A percentile compares a stretch with the other conserved stretches of the same genome.
Evolutionary conservation across 768 basidiomycete species (phyloP).

Genomic region (Boletellus emodensis): DNA sequence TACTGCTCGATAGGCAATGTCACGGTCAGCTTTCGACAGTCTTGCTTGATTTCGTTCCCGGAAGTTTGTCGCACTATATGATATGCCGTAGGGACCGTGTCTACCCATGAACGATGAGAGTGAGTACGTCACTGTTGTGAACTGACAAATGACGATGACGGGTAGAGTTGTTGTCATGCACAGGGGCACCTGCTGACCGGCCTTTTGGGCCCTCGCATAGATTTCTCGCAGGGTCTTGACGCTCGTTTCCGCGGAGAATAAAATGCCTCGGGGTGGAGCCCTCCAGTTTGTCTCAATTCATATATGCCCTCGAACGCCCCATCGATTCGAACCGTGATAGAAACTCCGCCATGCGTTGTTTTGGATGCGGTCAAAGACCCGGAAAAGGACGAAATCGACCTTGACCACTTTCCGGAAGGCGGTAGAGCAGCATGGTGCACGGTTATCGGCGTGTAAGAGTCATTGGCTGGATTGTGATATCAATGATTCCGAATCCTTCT

Average conservation of each 20-base stretch:
- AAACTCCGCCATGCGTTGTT: background rate
- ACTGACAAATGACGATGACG: too few relatives aligned
- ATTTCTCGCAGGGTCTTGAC: too few relatives aligned
- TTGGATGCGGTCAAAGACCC: background rate
- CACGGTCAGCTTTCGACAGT: too few relatives aligned
- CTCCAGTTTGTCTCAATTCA: background rate
- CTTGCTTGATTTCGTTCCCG: too few relatives aligned
- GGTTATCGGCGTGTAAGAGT: slow-evolving; percentile 22
- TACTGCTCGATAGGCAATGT: too few relatives aligned
- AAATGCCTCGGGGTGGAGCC: background rate
- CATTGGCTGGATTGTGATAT: background rate
- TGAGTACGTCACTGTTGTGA: too few relatives aligned
- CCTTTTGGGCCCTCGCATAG: too few relatives aligned
- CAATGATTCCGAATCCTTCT: background rate
- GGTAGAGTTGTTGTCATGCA: too few relatives aligned
- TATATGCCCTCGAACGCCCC: slow-evolving; percentile 6
- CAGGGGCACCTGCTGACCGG: too few relatives aligned
- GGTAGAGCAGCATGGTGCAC: slow-evolving; percentile 24
- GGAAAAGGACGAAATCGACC: background rate
- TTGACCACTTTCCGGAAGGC: slow-evolving; percentile 26
- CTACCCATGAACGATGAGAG: too few relatives aligned
- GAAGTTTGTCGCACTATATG: too few relatives aligned
- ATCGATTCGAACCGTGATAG: background rate
- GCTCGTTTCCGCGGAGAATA: background rate
- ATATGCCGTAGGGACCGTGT: too few relatives aligned